A percentile compares a stretch with the other conserved stretches of the same genome.
Evolutionary conservation across 768 basidiomycete genomes (phyloP).

Genomic region (Rubroboletus satanas): DNA sequence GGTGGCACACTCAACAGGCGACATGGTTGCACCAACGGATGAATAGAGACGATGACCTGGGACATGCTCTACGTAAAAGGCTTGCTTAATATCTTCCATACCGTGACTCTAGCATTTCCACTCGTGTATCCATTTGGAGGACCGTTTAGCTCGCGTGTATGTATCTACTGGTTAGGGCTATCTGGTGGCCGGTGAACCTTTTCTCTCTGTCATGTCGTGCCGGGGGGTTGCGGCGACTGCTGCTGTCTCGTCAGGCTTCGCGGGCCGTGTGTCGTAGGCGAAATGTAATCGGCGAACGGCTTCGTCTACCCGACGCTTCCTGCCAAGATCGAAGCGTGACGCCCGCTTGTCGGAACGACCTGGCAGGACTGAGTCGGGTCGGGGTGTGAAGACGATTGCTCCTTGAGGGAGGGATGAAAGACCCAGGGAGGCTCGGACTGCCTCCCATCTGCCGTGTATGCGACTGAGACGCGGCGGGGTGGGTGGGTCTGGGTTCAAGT

Average conservation of each 20-base stretch:
- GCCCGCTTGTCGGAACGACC: constrained; percentile 5
- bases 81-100: constrained; percentile 16
- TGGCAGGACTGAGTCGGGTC: background rate
- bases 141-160: background rate
- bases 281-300: constrained; percentile 23
- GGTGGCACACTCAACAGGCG: constrained; percentile 2
- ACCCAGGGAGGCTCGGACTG: constrained; percentile 29
- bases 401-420: constrained; percentile 24
- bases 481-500: background rate
- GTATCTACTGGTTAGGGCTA: background rate
- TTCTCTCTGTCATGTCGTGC: background rate
- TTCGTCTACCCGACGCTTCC: constrained; percentile 9
- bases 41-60: constrained; percentile 4
- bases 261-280: constrained; percentile 1
- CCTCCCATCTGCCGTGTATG: constrained; percentile 33
- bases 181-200: background rate
- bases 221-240: background rate
- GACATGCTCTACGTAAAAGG: constrained; percentile 9
- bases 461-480: background rate
- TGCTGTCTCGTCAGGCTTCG: constrained; percentile 5
- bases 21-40: background rate
- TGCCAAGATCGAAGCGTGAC: constrained; percentile 25
- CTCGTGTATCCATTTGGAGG: background rate
- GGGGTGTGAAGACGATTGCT: background rate
- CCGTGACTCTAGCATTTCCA: constrained; percentile 10